Percentiles rank a stretch among this genome's conserved stretches.
Evolutionary conservation across 2,329 filamentous ascomycete species (phyloP).

Genomic region (Phyllosticta citrichinensis): DNA sequence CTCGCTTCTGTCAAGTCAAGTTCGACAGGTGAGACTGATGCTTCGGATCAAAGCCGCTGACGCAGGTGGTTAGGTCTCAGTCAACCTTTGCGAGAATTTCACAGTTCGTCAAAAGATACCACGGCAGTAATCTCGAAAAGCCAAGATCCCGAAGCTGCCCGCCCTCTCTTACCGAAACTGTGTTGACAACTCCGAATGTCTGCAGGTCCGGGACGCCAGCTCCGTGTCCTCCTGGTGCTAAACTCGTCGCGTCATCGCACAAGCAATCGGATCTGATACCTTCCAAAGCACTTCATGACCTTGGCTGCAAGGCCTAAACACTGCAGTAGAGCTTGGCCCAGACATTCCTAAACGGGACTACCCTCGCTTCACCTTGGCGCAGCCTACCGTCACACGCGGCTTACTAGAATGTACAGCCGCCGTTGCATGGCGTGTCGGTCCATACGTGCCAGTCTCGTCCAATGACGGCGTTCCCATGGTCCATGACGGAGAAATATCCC

Average conservation of each 20-base stretch:
- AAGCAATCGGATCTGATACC: background rate
- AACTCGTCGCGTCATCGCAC: background rate
- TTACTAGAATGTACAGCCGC: background rate
- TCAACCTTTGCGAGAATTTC: background rate
- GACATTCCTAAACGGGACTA: background rate
- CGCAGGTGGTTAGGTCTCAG: background rate
- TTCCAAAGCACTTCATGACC: background rate
- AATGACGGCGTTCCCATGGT: background rate
- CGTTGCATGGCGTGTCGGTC: background rate
- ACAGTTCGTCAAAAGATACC: background rate
- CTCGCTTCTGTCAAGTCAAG: background rate
- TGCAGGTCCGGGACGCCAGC: background rate
- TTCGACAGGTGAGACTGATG: background rate
- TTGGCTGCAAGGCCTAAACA: background rate
- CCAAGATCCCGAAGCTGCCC: background rate
- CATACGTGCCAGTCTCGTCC: background rate
- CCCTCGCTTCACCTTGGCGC: background rate
- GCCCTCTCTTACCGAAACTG: background rate
- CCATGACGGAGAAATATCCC: background rate
- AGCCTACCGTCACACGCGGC: background rate
- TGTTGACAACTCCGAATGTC: background rate
- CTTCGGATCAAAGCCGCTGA: background rate
- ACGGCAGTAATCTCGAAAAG: background rate
- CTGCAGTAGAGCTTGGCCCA: background rate
- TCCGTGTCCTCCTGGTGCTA: background rate